Evolutionary conservation across 2,329 filamentous ascomycete genomes (phyloP).

Genomic region (Coniochaeta hoffmannii): DNA sequence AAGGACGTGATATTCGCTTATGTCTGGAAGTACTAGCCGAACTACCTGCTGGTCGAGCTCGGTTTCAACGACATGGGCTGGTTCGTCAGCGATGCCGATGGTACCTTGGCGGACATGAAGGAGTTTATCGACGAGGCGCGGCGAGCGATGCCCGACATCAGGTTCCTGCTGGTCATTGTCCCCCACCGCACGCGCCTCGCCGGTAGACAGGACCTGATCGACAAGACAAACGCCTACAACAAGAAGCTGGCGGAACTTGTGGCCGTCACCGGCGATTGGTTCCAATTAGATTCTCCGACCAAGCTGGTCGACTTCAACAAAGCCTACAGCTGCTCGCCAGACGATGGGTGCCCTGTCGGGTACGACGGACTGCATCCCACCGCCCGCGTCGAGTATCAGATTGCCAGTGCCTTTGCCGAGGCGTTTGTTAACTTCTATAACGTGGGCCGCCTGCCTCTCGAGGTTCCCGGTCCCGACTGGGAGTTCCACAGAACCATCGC

Average conservation of each 20-base stretch:
- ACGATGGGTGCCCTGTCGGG: slow-evolving; percentile 15
- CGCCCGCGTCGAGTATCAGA: slow-evolving; percentile 30
- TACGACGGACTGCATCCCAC: slow-evolving; percentile 36
- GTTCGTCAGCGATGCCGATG: slow-evolving; percentile 13
- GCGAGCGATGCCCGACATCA: slow-evolving; percentile 17
- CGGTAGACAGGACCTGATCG: slow-evolving; percentile 16
- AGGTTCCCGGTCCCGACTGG: no score
- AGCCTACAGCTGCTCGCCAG: slow-evolving; percentile 20
- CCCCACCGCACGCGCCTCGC: slow-evolving; percentile 16
- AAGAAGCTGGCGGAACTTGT: slow-evolving; percentile 14
- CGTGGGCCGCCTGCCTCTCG: no score
- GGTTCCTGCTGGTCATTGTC: slow-evolving; percentile 21
- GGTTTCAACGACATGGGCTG: slow-evolving; percentile 27
- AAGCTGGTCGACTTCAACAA: slow-evolving; percentile 22
- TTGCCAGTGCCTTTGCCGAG: slow-evolving; percentile 29
- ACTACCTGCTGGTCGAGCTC: slow-evolving; percentile 24
- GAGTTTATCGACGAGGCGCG: slow-evolving; percentile 19
- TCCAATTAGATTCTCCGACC: slow-evolving; percentile 19
- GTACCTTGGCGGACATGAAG: slow-evolving; percentile 15
- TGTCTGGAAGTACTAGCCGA: slow-evolving; percentile 20
- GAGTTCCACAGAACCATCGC: no score
- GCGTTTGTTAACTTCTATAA: slow-evolving; percentile 15
- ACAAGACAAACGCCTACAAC: slow-evolving; percentile 19
- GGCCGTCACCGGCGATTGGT: slow-evolving; percentile 18
- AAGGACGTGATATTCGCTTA: slow-evolving; percentile 19